These are phyloP conservation scores for Apocynum venetum DNA, from an alignment of 257 asterid genomes.

Conservation along the genomic window DNA sequence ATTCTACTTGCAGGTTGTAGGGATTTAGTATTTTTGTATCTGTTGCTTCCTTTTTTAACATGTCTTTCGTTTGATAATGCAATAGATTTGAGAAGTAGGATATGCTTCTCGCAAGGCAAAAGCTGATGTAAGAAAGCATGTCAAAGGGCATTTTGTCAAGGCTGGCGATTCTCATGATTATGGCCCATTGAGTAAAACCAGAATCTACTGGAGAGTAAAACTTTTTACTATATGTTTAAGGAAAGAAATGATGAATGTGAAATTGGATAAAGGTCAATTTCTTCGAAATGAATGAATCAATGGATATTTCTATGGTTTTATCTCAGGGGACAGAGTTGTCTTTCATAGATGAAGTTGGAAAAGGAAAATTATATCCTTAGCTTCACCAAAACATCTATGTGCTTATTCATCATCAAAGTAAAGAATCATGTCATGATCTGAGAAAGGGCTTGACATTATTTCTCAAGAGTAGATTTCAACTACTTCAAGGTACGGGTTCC, in stretches of 20 bases:
- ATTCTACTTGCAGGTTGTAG: neutral
- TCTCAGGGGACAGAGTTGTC: slow-evolving; percentile 15
- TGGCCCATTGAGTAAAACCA: slow-evolving; percentile 68
- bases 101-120: slow-evolving; percentile 91
- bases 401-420: neutral
- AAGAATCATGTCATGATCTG: neutral
- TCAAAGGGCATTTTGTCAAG: slow-evolving; percentile 93
- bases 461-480: slow-evolving; percentile 8
- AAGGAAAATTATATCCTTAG: neutral
- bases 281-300: slow-evolving; percentile 5
- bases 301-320: neutral
- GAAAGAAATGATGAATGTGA: slow-evolving; percentile 17
- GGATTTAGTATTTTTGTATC: slow-evolving; percentile 2
- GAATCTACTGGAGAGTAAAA: slow-evolving; percentile 54
- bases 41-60: slow-evolving; percentile 1
- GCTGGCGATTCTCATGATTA: slow-evolving; percentile 89
- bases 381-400: slow-evolving; percentile 11
- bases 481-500: slow-evolving; percentile 3
- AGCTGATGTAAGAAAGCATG: slow-evolving; percentile 94
- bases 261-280: slow-evolving; percentile 7
- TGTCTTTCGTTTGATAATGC: slow-evolving; percentile 7
- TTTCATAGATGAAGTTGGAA: slow-evolving; percentile 11
- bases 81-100: slow-evolving; percentile 82
- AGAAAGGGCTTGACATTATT: slow-evolving; percentile 9
- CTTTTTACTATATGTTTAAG: slow-evolving; percentile 4